A percentile compares a stretch with the other conserved stretches of the same genome.
Evolutionary conservation across 164 flowering plant species (phyloP).

Genomic region (Protea cynaroides): DNA sequence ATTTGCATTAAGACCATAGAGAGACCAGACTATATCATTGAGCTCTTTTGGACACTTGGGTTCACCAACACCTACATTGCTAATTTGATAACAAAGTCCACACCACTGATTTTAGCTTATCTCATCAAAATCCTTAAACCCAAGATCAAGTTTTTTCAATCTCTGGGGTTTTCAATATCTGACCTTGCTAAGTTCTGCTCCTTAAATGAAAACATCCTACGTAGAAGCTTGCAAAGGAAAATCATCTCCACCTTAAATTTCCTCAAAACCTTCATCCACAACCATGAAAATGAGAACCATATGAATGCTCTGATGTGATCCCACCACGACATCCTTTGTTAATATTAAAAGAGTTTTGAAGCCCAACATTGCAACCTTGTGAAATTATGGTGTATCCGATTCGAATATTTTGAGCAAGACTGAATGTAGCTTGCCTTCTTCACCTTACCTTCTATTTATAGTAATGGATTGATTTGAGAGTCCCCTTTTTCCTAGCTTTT

Average conservation of each 20-base stretch:
- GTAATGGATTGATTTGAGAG: too few species aligned
- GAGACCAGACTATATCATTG: not conserved
- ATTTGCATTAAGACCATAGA: conserved; percentile 9
- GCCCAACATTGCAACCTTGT: not conserved
- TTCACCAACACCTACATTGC: conserved; percentile 10
- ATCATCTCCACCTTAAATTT: not conserved
- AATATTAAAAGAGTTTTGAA: not conserved
- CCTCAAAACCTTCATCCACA: not conserved
- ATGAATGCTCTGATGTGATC: not conserved
- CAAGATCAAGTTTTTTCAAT: conserved; percentile 12
- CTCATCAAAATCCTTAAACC: conserved; percentile 12
- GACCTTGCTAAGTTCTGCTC: not conserved
- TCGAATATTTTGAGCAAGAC: not conserved
- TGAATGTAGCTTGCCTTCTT: too few species aligned
- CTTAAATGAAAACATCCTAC: not conserved
- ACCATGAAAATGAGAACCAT: not conserved
- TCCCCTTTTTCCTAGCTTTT: too few species aligned
- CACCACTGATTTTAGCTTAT: not conserved
- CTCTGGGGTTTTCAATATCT: conserved; percentile 1
- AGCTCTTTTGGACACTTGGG: not conserved
- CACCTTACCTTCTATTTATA: too few species aligned
- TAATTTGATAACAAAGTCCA: not conserved
- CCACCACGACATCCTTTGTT: not conserved
- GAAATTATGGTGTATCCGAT: not conserved
- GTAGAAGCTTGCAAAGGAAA: conserved; percentile 8